Conservation (phyloP, 306 rosid species). For the Dryas alaskensis region DNA sequence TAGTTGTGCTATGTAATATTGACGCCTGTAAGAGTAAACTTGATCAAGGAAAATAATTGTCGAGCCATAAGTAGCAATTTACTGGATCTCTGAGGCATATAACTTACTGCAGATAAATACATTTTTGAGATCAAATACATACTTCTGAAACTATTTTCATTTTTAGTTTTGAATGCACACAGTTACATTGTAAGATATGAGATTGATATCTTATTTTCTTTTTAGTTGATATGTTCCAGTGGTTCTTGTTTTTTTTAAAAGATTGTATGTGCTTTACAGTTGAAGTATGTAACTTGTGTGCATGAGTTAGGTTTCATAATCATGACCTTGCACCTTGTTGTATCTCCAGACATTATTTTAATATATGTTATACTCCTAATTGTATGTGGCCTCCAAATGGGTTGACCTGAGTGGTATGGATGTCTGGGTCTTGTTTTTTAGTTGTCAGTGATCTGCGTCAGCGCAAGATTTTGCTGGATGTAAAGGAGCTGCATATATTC, state of each 20-base stretch:
- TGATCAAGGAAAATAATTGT: slow-evolving; percentile 37
- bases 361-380: background rate
- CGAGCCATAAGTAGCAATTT: slow-evolving; percentile 36
- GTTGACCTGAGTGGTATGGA: background rate
- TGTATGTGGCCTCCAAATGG: background rate
- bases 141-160: background rate
- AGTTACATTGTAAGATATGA: background rate
- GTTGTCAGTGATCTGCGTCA: too few species aligned
- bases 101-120: slow-evolving; percentile 24
- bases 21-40: slow-evolving; percentile 37
- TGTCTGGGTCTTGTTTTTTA: too few species aligned
- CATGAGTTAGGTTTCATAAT: background rate
- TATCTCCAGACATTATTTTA: too few species aligned
- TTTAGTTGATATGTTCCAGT: background rate
- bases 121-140: slow-evolving; percentile 21
- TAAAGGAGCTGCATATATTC: too few species aligned
- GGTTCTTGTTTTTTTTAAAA: background rate
- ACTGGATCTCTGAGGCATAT: slow-evolving; percentile 24
- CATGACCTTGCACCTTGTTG: background rate
- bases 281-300: background rate
- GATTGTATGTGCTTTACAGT: too few species aligned
- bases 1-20: slow-evolving; percentile 36
- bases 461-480: too few species aligned
- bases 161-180: slow-evolving; percentile 15
- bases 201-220: background rate